A percentile compares a stretch with the other conserved stretches of the same genome.
Conservation (phyloP, 2,329 filamentous ascomycete species). For the Colletotrichum sp. region DNA sequence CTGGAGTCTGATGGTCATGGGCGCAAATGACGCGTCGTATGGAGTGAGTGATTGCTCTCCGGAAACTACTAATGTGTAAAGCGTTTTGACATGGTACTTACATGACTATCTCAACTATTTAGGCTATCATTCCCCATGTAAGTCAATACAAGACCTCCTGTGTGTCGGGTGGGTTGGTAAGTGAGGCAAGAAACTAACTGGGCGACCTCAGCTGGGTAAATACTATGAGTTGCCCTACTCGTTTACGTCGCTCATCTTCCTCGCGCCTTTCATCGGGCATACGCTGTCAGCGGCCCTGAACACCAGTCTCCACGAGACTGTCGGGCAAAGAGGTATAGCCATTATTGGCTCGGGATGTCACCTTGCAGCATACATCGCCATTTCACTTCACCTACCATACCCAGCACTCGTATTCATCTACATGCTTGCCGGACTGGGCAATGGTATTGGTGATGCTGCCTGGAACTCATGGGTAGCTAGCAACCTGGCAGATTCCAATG, state of each 20-base stretch:
- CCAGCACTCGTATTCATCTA: slow-evolving; percentile 70
- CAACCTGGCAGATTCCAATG: slow-evolving; percentile 74
- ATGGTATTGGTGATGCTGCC: slow-evolving; percentile 67
- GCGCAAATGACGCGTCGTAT: slow-evolving; percentile 70
- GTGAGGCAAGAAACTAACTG: neutral
- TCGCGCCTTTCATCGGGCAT: slow-evolving; percentile 71
- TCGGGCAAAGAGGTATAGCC: slow-evolving; percentile 76
- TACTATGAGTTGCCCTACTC: slow-evolving; percentile 68
- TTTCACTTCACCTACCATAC: slow-evolving; percentile 72
- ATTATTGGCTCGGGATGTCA: slow-evolving; percentile 68
- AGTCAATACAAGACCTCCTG: neutral
- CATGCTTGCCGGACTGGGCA: slow-evolving; percentile 72
- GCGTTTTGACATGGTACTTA: neutral
- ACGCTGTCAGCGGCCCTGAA: slow-evolving; percentile 66
- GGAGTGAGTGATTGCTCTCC: slow-evolving; percentile 51
- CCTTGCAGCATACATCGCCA: slow-evolving; percentile 67
- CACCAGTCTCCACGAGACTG: slow-evolving; percentile 65
- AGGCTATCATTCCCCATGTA: slow-evolving; percentile 45
- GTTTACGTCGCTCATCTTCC: slow-evolving; percentile 69
- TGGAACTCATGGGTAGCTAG: slow-evolving; percentile 66
- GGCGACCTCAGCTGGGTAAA: neutral
- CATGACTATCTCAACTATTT: neutral
- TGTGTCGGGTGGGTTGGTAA: neutral
- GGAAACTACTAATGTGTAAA: neutral
- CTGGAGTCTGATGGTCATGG: slow-evolving; percentile 68